Evolutionary conservation across 108 stramenopile species (phyloP), one percentile per base, ranked within the genome.

Genomic region (Pseudonitzschia multiseries): DNA sequence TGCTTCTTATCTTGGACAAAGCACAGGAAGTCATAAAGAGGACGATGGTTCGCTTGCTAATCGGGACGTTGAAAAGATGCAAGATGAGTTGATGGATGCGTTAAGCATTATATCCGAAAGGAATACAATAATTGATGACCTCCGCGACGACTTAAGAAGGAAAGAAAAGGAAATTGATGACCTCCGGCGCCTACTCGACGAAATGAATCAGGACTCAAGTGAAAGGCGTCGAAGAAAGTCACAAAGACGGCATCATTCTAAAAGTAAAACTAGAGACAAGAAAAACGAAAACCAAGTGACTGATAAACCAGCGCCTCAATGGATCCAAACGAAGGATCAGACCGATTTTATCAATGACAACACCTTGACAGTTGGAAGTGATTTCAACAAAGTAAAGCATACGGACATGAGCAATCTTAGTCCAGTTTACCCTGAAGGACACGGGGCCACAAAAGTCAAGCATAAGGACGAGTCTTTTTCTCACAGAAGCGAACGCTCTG

Each of bases 131-230:
- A 62, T 33, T 14, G 33, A 40, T 62, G n/a, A 33, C 5, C 61
- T 62, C 18, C 61, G 36, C 26, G 18, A 62, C 14, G 33, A 62
- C 27, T n/a, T 62, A 14, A 62, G 10, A 40, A 31, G 33, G 40
- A 62, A 33, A 62, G 61, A 40, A 24, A 17, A 28, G 26, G 61
- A 21, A 10, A 62, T 40, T 6, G 15, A 62, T 62, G 32, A 18
- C 18, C 61, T 62, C 1, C 33, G 36, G 6, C 61, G 61, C 9
- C 61, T 20, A 20, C 36, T 62, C 12, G n/a, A 62, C 10, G 61
- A 62, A 40, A 40, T 62, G 61, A 62, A 62, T 14, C 36, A 28
- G 17, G 32, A 62, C 1, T 63, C 46, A 48, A 48, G 46, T 18
- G 18, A 18, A 48, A 48, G 46, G 13, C 46, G 46, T 10, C 46